phyloP scores from a whole-genome alignment of 768 basidiomycete genomes.

The Fistulinella prunicolor region DNA sequence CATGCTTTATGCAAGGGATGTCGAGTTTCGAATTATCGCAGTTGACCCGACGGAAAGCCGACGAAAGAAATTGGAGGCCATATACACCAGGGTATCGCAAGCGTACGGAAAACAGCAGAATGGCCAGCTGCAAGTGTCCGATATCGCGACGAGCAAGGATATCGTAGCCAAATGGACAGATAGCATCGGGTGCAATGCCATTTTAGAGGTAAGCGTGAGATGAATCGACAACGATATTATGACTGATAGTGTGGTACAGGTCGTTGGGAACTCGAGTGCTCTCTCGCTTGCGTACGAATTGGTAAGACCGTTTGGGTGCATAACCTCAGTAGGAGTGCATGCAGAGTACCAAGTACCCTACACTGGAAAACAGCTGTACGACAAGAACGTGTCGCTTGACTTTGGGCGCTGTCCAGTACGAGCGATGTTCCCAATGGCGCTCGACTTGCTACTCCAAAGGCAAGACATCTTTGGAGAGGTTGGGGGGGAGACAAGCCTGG shows the following conservation, averaged over 20 bases:
- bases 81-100: constrained; percentile 52
- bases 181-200: constrained; percentile 57
- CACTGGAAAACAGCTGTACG: constrained; percentile 55
- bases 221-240: background rate
- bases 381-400: constrained; percentile 76
- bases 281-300: constrained; percentile 64
- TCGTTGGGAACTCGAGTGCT: constrained; percentile 67
- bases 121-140: constrained; percentile 49
- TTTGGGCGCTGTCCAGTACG: constrained; percentile 82
- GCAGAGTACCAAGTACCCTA: constrained; percentile 53
- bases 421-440: constrained; percentile 70
- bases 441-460: constrained; percentile 63
- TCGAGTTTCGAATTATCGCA: constrained; percentile 56
- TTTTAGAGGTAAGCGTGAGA: constrained; percentile 55
- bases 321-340: constrained; percentile 74
- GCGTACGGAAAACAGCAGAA: constrained; percentile 25
- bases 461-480: constrained; percentile 76
- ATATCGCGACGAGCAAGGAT: constrained; percentile 50
- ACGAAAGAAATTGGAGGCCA: constrained; percentile 55
- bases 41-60: constrained; percentile 60
- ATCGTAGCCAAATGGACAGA: constrained; percentile 52
- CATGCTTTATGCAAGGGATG: constrained; percentile 42
- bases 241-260: constrained; percentile 36
- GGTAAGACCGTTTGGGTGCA: constrained; percentile 71
- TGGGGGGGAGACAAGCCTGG: constrained; percentile 56